Base-by-base conservation (phyloP, 805 yeast species). In the Candida coquimbonensis region DNA sequence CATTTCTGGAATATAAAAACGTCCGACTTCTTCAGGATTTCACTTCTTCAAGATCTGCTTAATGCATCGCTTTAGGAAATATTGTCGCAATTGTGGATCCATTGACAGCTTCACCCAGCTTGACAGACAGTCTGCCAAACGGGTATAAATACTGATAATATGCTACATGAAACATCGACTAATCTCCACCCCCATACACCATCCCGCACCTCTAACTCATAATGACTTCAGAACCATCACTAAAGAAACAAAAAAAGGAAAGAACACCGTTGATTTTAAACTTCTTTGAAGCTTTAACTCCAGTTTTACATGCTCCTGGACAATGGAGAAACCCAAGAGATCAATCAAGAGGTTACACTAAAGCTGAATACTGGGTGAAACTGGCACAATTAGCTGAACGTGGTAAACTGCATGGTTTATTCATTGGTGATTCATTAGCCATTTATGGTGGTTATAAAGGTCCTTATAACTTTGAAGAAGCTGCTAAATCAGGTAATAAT, bases 401-500 rank as follows among this genome's bases (percentile, higher is more conserved):
- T 39, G 74, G 71, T 8, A 68, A 67, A 49, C 53, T 67, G 44
- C 64, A 65, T 48, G 64, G 61, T 11, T 36, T 66, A 1, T 67
- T 67, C 45, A 51, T 67, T 45, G 72, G 70, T 33, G 71, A 67
- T 53, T 67, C 63, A n/a, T 48, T 66, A 21, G 70, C 69, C 7
- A 64, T 62, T 8, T 67, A 66, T 41, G 70, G 67, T 46, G 68
- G 64, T 24, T 67, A 64, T 46, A 61, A 67, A 43, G 73, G 73
- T 12, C 69, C 69, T 5, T 44, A 52, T 6, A 66, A 65, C 44
- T 51, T 59, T 29, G 53, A 47, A 6, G 63, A 66, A 8, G 67
- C 69, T 26, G 66, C 68, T 7, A 53, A 52, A 21, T 46, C 54
- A 13, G 60, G 58, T 34, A 48, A 56, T 14, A 55, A 53, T 25